These are phyloP conservation scores for Boletus holoroseus DNA, from an alignment of 1,284 basidiomycete genomes.

Conservation along the genomic window DNA sequence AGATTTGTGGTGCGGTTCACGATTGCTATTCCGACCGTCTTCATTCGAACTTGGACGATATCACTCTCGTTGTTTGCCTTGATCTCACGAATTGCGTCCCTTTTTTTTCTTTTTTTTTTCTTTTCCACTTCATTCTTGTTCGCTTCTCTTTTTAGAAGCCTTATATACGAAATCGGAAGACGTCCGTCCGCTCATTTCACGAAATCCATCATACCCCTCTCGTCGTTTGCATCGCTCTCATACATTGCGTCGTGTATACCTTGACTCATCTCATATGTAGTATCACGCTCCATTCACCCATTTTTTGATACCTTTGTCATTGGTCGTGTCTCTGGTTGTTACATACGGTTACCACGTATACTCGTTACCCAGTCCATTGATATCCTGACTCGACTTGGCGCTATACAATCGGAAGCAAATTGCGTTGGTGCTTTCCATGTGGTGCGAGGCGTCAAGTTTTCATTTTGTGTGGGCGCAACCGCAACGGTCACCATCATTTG, in stretches of 20 bases:
- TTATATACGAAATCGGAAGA: constrained; percentile 36
- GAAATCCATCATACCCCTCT: constrained; percentile 33
- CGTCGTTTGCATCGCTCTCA: constrained; percentile 37
- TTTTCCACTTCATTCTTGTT: constrained; percentile 24
- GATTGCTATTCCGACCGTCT: constrained; percentile 32
- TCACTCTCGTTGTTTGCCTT: constrained; percentile 25
- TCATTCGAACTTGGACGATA: constrained; percentile 35
- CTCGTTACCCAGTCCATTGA: constrained; percentile 33
- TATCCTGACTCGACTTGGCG: constrained; percentile 29
- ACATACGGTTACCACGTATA: constrained; percentile 38
- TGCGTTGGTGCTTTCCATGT: constrained; percentile 10
- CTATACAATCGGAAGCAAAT: constrained; percentile 11
- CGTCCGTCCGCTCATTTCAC: constrained; percentile 33
- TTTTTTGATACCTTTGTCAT: constrained; percentile 35
- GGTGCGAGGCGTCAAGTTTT: constrained; percentile 22
- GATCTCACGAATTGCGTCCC: constrained; percentile 30
- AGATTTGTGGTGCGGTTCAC: constrained; percentile 31
- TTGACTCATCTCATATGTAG: constrained; percentile 35
- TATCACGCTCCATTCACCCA: constrained; percentile 34
- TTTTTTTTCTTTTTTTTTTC: constrained; percentile 17
- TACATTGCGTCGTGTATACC: constrained; percentile 35
- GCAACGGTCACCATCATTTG: constrained; percentile 14
- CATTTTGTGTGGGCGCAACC: constrained; percentile 27
- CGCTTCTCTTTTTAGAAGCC: constrained; percentile 26
- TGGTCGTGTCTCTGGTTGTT: constrained; percentile 24